Base-by-base conservation (phyloP, 2,329 filamentous ascomycete species). In the Colletotrichum tamarilloi region DNA sequence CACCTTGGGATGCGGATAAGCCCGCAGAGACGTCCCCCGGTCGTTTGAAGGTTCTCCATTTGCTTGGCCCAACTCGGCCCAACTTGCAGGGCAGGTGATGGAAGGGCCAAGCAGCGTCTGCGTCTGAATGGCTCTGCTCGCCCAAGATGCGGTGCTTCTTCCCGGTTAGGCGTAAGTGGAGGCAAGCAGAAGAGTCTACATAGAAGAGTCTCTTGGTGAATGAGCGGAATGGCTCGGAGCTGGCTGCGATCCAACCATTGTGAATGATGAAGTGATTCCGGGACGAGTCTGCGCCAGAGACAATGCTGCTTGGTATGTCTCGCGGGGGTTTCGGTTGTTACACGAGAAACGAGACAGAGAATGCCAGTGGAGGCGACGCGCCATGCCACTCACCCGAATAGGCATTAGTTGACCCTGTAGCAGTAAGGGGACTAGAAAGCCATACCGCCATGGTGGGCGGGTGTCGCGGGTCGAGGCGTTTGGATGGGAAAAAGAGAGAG, bases 281-380 rank as follows among this genome's bases (percentile, higher is more conserved):
- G 16, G 22, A 22, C 26, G n/a, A 32, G n/a, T 30, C 11, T 38
- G 19, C 5, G 57, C 59, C 46, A 57, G 60, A 32, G 42, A 65
- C 55, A 46, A 16, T 69, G 59, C n/a, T 19, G 35, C 35, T 5
- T 49, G 26, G 55, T 38, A 38, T 65, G 70, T 70, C 70, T 73
- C 22, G 22, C 60, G 12, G 6, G 67, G 60, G 28, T 12, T 19
- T 35, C 11, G 53, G 57, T 62, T 49, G 70, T 70, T 64, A 70
- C 70, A 73, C 70, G 22, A 65, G 24, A 60, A 56, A 14, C 56
- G 60, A 70, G 49, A 62, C 56, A 65, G 55, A 60, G 70, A 65
- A 64, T 73, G 58, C 65, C 65, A 46, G 32, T 30, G 28, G 49
- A n/a, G 26, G 35, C 12, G 63, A 42, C 12, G 30, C 63, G 46